Evolutionary conservation across 1,284 basidiomycete species (phyloP).

Genomic region (Trametes pubescens): DNA sequence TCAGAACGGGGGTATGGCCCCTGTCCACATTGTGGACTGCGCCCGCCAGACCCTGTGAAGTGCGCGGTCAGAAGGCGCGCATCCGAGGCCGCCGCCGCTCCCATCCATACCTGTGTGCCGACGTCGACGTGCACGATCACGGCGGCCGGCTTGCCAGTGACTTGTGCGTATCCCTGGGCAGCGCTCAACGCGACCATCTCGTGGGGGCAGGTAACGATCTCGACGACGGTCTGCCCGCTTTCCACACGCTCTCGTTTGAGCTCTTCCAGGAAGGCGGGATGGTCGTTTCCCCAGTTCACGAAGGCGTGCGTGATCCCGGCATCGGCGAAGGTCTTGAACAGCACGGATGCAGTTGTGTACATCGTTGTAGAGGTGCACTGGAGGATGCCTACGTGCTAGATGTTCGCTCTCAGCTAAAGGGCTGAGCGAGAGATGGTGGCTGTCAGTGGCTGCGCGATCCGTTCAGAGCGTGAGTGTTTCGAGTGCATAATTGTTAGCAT

Average conservation of each 20-base stretch:
- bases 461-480: neutral
- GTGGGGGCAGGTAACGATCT: slow-evolving; percentile 73
- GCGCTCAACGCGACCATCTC: slow-evolving; percentile 80
- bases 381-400: neutral
- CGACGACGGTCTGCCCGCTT: slow-evolving; percentile 49
- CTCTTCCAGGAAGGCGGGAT: slow-evolving; percentile 75
- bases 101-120: slow-evolving; percentile 63
- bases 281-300: slow-evolving; percentile 80
- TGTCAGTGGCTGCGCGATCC: neutral
- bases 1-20: slow-evolving; percentile 67
- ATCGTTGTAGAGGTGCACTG: slow-evolving; percentile 38
- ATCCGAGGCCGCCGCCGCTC: neutral
- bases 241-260: slow-evolving; percentile 60
- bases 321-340: slow-evolving; percentile 62
- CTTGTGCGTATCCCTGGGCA: slow-evolving; percentile 75
- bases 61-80: neutral
- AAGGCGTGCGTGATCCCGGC: slow-evolving; percentile 76
- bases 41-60: slow-evolving; percentile 52
- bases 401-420: neutral
- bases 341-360: slow-evolving; percentile 65
- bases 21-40: slow-evolving; percentile 77
- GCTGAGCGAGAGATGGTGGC: neutral
- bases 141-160: slow-evolving; percentile 69
- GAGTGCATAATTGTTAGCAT: neutral
- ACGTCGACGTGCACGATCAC: slow-evolving; percentile 80